Evolutionary conservation across 2,329 filamentous ascomycete genomes (phyloP), one percentile per base, ranked within the genome.

Genomic region (Ophiostoma fasciatum): DNA sequence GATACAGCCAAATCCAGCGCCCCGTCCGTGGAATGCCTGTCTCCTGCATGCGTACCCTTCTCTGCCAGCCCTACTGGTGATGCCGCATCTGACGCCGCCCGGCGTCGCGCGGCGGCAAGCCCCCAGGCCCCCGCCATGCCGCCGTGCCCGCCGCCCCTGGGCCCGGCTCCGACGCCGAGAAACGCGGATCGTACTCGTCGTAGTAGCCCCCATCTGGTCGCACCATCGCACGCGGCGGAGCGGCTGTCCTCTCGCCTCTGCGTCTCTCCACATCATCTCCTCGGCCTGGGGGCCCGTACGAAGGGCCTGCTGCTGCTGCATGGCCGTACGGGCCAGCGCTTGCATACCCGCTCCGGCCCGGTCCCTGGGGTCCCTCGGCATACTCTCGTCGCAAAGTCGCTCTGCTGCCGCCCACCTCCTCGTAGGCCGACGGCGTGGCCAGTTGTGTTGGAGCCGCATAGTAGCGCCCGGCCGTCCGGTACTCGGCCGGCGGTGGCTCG

Each of bases 101-200:
- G 20, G n/a, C 35, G 13, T 18, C 39, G 21, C 22, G 27, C 36
- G 11, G 32, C 32, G 21, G n/a, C n/a, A n/a, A n/a, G n/a, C n/a
- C n/a, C n/a, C n/a, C n/a, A n/a, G n/a, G n/a, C n/a, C n/a, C n/a
- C n/a, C n/a, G n/a, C n/a, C n/a, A n/a, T n/a, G n/a, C n/a, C n/a
- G n/a, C n/a, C n/a, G n/a, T n/a, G n/a, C n/a, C 33, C 34, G 18
- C 28, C 28, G 5, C 11, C 19, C 19, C 15, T n/a, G 5, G 28
- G 28, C 12, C 27, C 28, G 11, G 51, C 45, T 13, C 49, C 20
- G 48, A 49, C 30, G 49, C 52, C 11, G 58, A 57, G 44, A 56
- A 56, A 30, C 55, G 54, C 18, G 61, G 60, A 36, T 66, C 61
- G 34, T 67, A 66, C 42, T 63, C 60, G 37, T 63, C 59, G 35